Conservation (phyloP, 306 rosid genomes). For the Dryas octopetala region DNA sequence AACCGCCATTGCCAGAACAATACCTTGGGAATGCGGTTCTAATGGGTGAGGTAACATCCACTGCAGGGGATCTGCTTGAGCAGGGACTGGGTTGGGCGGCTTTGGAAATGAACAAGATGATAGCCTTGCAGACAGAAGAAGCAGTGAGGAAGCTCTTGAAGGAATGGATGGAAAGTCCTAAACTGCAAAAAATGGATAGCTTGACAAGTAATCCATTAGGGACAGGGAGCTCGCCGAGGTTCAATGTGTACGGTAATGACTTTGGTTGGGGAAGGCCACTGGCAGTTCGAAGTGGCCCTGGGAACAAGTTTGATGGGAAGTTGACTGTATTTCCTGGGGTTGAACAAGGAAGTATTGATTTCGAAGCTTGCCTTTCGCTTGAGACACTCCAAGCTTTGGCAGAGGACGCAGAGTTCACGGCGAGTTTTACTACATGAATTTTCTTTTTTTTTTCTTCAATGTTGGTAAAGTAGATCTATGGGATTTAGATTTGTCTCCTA, state of each 20-base stretch:
- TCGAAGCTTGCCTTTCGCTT: conserved; percentile 32
- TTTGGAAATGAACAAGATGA: conserved; percentile 36
- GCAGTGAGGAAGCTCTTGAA: not conserved
- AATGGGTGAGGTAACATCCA: not conserved
- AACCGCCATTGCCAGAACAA: conserved; percentile 25
- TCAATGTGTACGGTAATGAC: conserved; percentile 42
- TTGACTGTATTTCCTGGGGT: conserved; percentile 31
- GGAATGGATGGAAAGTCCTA: conserved; percentile 34
- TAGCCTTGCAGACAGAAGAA: conserved; percentile 23
- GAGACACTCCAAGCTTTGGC: conserved; percentile 34
- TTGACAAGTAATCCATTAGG: not conserved
- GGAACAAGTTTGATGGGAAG: conserved; percentile 31
- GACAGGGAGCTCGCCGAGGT: conserved; percentile 41
- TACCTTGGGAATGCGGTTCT: conserved; percentile 35
- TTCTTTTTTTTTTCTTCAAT: no score
- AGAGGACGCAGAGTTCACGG: conserved; percentile 26
- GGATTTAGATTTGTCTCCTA: no score
- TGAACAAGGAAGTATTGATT: conserved; percentile 44
- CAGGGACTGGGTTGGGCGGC: conserved; percentile 36
- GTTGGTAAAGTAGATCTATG: no score
- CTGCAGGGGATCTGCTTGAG: conserved; percentile 30
- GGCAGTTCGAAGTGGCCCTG: conserved; percentile 34
- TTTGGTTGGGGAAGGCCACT: conserved; percentile 49
- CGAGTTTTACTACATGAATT: not conserved
- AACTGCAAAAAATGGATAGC: not conserved